Base-by-base conservation (phyloP, 2,329 filamentous ascomycete species). In the Epichloe sp. region DNA sequence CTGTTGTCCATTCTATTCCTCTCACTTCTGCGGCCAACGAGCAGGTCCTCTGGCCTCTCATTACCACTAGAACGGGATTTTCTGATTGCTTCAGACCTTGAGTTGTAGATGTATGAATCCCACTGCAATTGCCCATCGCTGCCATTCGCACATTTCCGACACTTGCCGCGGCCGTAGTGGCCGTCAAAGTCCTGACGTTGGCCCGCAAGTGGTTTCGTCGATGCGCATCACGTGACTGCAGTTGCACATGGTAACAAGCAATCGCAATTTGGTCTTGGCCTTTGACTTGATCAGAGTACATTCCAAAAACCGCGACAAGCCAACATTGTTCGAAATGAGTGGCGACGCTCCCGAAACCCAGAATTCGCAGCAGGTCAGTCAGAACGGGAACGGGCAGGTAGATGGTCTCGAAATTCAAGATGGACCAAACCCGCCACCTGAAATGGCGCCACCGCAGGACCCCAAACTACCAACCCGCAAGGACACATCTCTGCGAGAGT, bases 401-500 rank as follows among this genome's bases (percentile, higher is more conserved):
- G 63, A 65, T 45, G 55, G 49, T 14, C 51, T 31, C 4, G 48
- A 51, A 5, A 15, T 49, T 23, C 44, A 44, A 14, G 48, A 53
- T 36, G 55, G 53, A 23, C 51, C 56, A n/a, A 54, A 55, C 15
- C 54, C 56, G 3, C 57, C 52, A 31, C 70, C 76, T 48, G 70
- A 75, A 48, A 65, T 78, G 47, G 72, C 71, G 41, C 65, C 75
- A 10, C 65, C 69, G 5, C 67, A 75, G 5, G 83, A 86, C 53
- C 68, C 82, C 41, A 80, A 79, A 62, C 72, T 87, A 56, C 83
- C 86, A 1, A 83, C 84, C 49, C 88, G 89, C 65, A 97, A 97
- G 70, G 93, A 98, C 70, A 84, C 85, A 19, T 95, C 86, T 40
- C 72, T 98, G 57, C 86, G 90, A 63, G 91, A 97, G 68, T 96